A percentile compares a stretch with the other conserved stretches of the same genome.
phyloP scores from a whole-genome alignment of 192 early-diverging fungal species.

The Diversispora epigaea region DNA sequence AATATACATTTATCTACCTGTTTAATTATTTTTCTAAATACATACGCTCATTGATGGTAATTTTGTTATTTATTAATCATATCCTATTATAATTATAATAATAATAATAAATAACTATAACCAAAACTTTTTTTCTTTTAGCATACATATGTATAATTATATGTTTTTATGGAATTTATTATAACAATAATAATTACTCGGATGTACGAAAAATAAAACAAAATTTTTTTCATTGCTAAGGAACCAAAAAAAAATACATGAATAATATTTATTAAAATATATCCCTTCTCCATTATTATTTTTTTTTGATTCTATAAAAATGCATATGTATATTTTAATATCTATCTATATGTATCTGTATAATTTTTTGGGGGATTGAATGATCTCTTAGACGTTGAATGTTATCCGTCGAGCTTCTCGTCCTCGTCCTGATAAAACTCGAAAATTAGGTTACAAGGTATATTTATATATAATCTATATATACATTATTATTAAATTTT shows the following conservation, averaged over 20 bases:
- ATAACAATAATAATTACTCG: not conserved
- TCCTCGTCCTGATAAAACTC: slow-evolving; percentile 98
- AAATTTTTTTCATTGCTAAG: slow-evolving; percentile 36
- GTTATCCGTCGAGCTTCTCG: slow-evolving; percentile 98
- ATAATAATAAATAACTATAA: too few species aligned
- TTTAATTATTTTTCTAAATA: too few species aligned
- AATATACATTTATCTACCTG: too few species aligned
- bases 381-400: slow-evolving; percentile 80
- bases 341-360: not conserved
- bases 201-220: not conserved
- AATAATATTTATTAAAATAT: not conserved
- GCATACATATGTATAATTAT: too few species aligned
- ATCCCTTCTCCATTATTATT: not conserved
- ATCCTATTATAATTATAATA: too few species aligned
- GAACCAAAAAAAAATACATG: slow-evolving; percentile 29
- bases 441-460: slow-evolving; percentile 97
- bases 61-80: too few species aligned
- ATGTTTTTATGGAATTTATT: too few species aligned
- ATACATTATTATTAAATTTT: not conserved
- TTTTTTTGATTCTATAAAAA: not conserved
- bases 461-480: not conserved
- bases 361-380: not conserved
- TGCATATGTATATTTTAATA: too few species aligned
- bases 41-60: too few species aligned
- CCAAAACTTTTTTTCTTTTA: too few species aligned